A percentile compares a stretch with the other conserved stretches of the same genome.
These are phyloP conservation scores for Gliomastix tumulicola DNA, from an alignment of 2,329 filamentous ascomycete species.

Conservation along the genomic window DNA sequence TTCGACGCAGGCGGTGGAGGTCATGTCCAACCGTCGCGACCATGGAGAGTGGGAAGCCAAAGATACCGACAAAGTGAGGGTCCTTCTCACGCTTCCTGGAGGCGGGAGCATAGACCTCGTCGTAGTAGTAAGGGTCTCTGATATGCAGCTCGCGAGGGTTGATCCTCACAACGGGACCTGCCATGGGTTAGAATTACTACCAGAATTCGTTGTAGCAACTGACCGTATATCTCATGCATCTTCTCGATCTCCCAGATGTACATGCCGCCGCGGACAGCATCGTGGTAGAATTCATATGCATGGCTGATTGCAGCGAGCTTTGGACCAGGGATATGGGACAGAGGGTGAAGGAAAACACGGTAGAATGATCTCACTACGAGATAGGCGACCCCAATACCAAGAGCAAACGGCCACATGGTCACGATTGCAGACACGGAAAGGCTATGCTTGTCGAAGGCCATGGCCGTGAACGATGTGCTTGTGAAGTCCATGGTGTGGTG, in stretches of 20 bases:
- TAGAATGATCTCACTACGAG: no score
- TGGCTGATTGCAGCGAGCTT: conserved; percentile 34
- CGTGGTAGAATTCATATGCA: conserved; percentile 21
- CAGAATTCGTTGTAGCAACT: no score
- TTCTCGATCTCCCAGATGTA: conserved; percentile 15
- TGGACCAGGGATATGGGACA: conserved; percentile 38
- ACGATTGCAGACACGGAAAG: no score
- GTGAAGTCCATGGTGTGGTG: no score
- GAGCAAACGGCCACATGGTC: no score
- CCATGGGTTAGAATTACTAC: conserved; percentile 4
- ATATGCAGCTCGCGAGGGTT: conserved; percentile 15
- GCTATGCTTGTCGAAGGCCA: no score
- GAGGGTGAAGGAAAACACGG: conserved; percentile 33
- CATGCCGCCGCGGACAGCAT: conserved; percentile 12
- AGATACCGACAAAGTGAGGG: conserved; percentile 1
- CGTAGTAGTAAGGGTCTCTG: conserved; percentile 15
- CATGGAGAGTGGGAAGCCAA: conserved; percentile 6
- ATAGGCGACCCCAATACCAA: no score
- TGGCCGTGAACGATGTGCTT: no score
- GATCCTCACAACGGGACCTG: conserved; percentile 5
- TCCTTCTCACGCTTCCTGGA: conserved; percentile 3
- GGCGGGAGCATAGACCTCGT: conserved; percentile 10
- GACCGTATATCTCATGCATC: conserved; percentile 20
- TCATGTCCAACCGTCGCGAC: conserved; percentile 5
- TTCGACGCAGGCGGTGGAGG: conserved; percentile 9